Percentiles rank a stretch among this genome's conserved stretches.
Evolutionary conservation across 176 grass and related monocot species (phyloP).

Genomic region (Carex myosuroides): DNA sequence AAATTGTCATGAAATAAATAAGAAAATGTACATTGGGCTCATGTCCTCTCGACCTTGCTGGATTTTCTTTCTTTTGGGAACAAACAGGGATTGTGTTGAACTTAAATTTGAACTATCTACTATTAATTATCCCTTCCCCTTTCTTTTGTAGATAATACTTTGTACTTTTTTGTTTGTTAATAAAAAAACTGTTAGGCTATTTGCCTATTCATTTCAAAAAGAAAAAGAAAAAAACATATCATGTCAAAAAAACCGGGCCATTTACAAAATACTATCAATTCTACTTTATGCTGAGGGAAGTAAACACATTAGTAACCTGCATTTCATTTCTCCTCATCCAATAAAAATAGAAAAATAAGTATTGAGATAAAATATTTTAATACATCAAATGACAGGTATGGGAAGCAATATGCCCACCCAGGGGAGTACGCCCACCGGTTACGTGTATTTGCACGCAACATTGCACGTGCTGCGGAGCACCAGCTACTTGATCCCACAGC

Average conservation of each 20-base stretch:
- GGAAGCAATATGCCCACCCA: conserved; percentile 41
- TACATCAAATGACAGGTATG: conserved; percentile 24
- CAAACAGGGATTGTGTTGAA: background rate
- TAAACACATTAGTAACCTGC: background rate
- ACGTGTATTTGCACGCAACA: conserved; percentile 66
- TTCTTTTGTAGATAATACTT: too few species aligned
- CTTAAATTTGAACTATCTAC: background rate
- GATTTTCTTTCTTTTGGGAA: background rate
- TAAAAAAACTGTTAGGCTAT: too few species aligned
- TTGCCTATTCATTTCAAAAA: too few species aligned
- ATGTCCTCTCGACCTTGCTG: too few species aligned
- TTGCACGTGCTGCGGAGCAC: conserved; percentile 65
- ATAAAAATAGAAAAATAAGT: background rate
- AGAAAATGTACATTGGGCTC: too few species aligned
- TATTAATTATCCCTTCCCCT: background rate
- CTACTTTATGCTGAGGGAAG: too few species aligned
- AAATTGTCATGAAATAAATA: too few species aligned
- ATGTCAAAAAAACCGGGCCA: too few species aligned
- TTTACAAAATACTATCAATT: too few species aligned
- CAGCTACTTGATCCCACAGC: conserved; percentile 66
- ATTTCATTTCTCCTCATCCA: background rate
- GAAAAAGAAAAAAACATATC: too few species aligned
- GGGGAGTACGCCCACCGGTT: conserved; percentile 55
- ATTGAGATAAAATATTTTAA: background rate
- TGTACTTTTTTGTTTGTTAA: too few species aligned